phyloP scores from a whole-genome alignment of 106 monocot species.

The Amphibolis antarctica region DNA sequence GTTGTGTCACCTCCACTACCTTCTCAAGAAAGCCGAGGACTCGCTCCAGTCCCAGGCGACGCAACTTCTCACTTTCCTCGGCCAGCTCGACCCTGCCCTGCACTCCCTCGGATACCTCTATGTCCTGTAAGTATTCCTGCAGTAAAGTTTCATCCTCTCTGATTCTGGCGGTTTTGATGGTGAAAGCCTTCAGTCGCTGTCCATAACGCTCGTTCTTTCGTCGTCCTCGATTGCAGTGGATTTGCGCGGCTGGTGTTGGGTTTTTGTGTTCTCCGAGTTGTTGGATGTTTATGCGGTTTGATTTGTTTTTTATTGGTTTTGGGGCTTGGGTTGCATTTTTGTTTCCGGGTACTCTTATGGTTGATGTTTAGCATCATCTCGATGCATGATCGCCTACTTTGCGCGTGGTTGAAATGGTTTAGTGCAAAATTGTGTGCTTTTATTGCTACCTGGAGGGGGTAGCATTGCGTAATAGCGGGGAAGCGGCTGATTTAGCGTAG shows the following conservation, averaged over 20 bases:
- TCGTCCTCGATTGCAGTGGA: neutral
- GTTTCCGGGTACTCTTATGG: too few species aligned
- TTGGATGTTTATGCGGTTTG: neutral
- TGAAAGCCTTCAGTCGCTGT: neutral
- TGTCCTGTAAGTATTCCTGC: constrained; percentile 41
- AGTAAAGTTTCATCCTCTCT: too few species aligned
- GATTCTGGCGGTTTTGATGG: neutral
- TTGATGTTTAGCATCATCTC: too few species aligned
- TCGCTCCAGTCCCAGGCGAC: constrained; percentile 41
- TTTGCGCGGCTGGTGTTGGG: neutral
- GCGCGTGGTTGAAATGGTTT: too few species aligned
- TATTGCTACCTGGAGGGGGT: too few species aligned
- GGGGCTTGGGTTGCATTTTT: neutral
- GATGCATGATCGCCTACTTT: too few species aligned
- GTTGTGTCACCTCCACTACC: constrained; percentile 49
- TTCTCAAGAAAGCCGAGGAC: constrained; percentile 75
- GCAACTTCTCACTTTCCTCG: constrained; percentile 32
- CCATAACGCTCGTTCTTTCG: neutral
- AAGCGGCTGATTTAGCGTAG: too few species aligned
- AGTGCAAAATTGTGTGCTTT: too few species aligned
- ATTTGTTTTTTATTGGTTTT: neutral
- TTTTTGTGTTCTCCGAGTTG: neutral
- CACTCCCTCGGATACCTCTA: constrained; percentile 89
- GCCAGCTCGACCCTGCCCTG: constrained; percentile 41
- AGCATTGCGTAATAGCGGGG: too few species aligned